Evolutionary conservation across 345 rosid genomes (phyloP).

Genomic region (Clarkia xantiana): DNA sequence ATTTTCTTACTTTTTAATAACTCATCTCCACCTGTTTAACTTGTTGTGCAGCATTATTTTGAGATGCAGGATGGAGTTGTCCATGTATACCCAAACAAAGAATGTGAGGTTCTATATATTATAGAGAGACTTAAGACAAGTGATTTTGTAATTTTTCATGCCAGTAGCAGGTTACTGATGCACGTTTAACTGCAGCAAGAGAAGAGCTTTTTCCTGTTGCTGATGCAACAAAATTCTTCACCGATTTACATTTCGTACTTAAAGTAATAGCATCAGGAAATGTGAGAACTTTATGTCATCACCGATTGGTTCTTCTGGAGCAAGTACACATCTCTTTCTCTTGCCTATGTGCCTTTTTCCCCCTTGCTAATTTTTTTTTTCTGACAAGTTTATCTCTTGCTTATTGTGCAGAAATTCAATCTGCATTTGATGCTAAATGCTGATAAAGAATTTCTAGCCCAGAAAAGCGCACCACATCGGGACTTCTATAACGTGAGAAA

Average conservation of each 20-base stretch:
- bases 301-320: conserved; percentile 85
- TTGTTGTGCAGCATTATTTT: conserved; percentile 60
- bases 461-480: conserved; percentile 99
- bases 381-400: conserved; percentile 1
- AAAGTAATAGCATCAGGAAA: conserved; percentile 83
- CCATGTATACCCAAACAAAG: conserved; percentile 76
- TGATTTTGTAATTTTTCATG: conserved; percentile 7
- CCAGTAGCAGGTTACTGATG: conserved; percentile 10
- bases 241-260: conserved; percentile 77
- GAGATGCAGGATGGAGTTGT: conserved; percentile 93
- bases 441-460: conserved; percentile 92
- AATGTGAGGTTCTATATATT: conserved; percentile 29
- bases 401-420: conserved; percentile 69
- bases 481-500: conserved; percentile 97
- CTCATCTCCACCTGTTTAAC: conserved; percentile 1
- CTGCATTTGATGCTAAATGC: conserved; percentile 99
- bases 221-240: conserved; percentile 84
- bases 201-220: conserved; percentile 84
- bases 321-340: conserved; percentile 32
- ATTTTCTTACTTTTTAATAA: not conserved
- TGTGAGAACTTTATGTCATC: conserved; percentile 85
- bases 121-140: too few relatives aligned
- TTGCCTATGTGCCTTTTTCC: not conserved
- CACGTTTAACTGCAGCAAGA: conserved; percentile 16
- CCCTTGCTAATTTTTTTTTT: not conserved